Evolutionary conservation across 179 eudicot genomes (phyloP).

Genomic region (Sideroxylon spinosum): DNA sequence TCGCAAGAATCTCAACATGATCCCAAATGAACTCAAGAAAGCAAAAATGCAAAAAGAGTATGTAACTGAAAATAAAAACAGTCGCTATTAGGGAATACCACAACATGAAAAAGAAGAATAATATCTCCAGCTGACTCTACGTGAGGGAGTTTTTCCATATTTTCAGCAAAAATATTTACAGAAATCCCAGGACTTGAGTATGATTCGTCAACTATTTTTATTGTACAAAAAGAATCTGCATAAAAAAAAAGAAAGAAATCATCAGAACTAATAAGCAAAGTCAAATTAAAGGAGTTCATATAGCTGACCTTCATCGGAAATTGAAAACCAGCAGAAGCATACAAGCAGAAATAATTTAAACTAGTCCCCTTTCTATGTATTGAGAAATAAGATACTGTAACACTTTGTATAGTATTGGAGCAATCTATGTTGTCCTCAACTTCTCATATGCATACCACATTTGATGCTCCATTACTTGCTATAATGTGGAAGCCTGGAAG

Average conservation of each 20-base stretch:
- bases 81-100: constrained; percentile 35
- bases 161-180: constrained; percentile 62
- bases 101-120: constrained; percentile 49
- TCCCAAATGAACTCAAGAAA: neutral
- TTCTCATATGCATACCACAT: neutral
- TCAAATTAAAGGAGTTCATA: neutral
- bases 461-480: neutral
- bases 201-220: constrained; percentile 67
- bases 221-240: constrained; percentile 68
- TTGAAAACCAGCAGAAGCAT: neutral
- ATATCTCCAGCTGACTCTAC: constrained; percentile 63
- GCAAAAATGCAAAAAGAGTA: neutral
- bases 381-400: neutral
- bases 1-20: neutral
- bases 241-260: neutral
- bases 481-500: too few species aligned
- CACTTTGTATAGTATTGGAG: neutral
- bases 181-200: constrained; percentile 47
- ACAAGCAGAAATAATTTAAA: neutral
- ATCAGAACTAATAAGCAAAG: neutral
- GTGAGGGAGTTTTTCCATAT: constrained; percentile 56
- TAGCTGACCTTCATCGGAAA: neutral
- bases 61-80: neutral
- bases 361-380: neutral
- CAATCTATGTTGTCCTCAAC: neutral